Base-by-base conservation (phyloP, 2,329 filamentous ascomycete genomes). In the Neofusicoccum cordaticola region DNA sequence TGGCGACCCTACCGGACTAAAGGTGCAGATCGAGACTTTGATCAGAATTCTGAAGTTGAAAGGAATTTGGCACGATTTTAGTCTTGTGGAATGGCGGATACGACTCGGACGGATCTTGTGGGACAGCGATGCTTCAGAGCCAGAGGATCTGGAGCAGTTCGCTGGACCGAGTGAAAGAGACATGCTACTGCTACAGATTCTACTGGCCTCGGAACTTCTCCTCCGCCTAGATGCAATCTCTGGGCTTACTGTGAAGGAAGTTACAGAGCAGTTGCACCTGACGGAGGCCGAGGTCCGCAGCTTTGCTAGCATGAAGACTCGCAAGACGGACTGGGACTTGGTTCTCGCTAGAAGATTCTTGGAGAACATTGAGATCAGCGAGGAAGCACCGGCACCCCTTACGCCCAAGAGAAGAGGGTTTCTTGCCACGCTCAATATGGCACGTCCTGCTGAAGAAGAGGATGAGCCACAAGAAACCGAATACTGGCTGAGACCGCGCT, bases 21-120 rank as follows among this genome's bases (percentile, higher is more conserved):
- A 88, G 48, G 87, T 90, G 41, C 90, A 92, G 72, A 91, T 92
- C 64, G 82, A 88, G 68, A 85, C 87, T 3, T 77, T 92, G 17
- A 82, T 92, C 51, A 86, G 86, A 71, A 84, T 89, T 9, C 81
- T 92, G 50, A 85, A 84, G 0, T 79, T 85, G 7, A 83, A 87
- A 62, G 88, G 89, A 64, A 84, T 90, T 51, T 92, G 90, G 90
- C 84, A 90, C 60, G 89, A 92, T 74, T 90, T 92, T 68, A 89
- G 88, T 19, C 83, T 88, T 37, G 87, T 92, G 6, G 89, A 92
- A 72, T 92, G 89, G 89, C 84, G 90, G 42, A 89, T 92, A 65
- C 83, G 88, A 12, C 80, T 92, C 1, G 90, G 90, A 6, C 89
- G 91, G 75, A 82, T 92, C 47, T 76, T 92, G 2, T 92, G 89